Evolutionary conservation across 2,329 filamentous ascomycete species (phyloP).

Genomic region (Fusarium graminum): DNA sequence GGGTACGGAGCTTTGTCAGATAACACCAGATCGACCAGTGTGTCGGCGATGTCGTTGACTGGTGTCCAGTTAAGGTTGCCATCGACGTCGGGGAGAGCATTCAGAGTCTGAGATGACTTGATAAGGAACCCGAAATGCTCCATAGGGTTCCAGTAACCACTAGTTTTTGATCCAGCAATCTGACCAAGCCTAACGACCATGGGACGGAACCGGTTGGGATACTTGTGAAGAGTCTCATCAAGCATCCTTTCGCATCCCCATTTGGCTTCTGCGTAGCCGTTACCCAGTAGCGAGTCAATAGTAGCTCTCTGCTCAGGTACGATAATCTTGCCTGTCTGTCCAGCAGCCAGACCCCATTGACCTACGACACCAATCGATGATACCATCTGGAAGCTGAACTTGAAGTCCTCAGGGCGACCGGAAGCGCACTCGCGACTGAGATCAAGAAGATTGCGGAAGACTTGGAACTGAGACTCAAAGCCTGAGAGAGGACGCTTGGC

Average conservation of each 20-base stretch:
- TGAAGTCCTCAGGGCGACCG: conserved; percentile 1
- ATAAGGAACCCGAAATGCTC: conserved; percentile 44
- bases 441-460: conserved; percentile 38
- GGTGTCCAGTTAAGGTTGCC: conserved; percentile 36
- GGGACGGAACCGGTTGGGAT: conserved; percentile 33
- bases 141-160: conserved; percentile 45
- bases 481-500: conserved; percentile 36
- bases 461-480: conserved; percentile 41
- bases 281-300: conserved; percentile 25
- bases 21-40: conserved; percentile 13
- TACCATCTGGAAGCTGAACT: conserved; percentile 39
- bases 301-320: conserved; percentile 31
- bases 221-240: conserved; percentile 40
- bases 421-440: conserved; percentile 13
- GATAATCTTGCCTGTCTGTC: conserved; percentile 26
- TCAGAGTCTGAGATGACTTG: conserved; percentile 41
- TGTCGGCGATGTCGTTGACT: conserved; percentile 33
- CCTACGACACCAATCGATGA: conserved; percentile 30
- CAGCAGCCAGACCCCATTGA: conserved; percentile 23
- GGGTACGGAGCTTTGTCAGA: conserved; percentile 17
- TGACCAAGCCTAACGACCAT: conserved; percentile 43
- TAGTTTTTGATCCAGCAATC: conserved; percentile 43
- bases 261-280: conserved; percentile 42
- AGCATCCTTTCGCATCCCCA: conserved; percentile 45
- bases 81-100: conserved; percentile 29